Evolutionary conservation across 768 basidiomycete species (phyloP).

Genomic region (Lyophyllum atratum): DNA sequence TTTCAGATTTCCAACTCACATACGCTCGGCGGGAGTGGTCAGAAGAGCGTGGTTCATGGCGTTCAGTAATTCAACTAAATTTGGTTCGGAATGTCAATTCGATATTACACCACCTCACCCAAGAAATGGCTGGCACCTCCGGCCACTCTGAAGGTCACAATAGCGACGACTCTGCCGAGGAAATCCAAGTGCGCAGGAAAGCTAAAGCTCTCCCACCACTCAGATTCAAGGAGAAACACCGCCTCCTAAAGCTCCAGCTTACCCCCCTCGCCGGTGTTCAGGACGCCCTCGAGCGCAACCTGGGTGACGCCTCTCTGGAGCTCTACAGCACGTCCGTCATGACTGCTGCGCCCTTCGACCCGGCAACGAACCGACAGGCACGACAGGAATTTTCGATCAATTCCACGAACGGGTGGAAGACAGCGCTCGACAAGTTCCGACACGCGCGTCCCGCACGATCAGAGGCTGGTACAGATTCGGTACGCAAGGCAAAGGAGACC

Average conservation of each 20-base stretch:
- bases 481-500: constrained; percentile 36
- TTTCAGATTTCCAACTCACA: constrained; percentile 69
- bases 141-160: constrained; percentile 19
- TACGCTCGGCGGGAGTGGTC: constrained; percentile 72
- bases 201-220: constrained; percentile 41
- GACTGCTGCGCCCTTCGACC: constrained; percentile 46
- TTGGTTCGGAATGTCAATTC: constrained; percentile 73
- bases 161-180: constrained; percentile 44
- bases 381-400: constrained; percentile 59
- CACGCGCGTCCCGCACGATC: constrained; percentile 30
- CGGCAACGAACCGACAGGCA: constrained; percentile 23
- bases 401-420: constrained; percentile 68
- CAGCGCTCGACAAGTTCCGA: constrained; percentile 57
- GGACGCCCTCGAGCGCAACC: constrained; percentile 55
- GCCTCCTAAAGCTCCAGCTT: constrained; percentile 57
- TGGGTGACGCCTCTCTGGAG: constrained; percentile 62
- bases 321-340: constrained; percentile 38
- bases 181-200: constrained; percentile 33
- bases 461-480: constrained; percentile 14
- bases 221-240: constrained; percentile 64
- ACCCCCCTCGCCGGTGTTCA: constrained; percentile 60
- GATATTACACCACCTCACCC: constrained; percentile 57
- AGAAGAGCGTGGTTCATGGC: constrained; percentile 71
- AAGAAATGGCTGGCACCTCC: constrained; percentile 50
- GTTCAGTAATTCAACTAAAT: constrained; percentile 76